Conservation (phyloP, 2,329 filamentous ascomycete genomes). For the Pyrenophora tritici-repentis region DNA sequence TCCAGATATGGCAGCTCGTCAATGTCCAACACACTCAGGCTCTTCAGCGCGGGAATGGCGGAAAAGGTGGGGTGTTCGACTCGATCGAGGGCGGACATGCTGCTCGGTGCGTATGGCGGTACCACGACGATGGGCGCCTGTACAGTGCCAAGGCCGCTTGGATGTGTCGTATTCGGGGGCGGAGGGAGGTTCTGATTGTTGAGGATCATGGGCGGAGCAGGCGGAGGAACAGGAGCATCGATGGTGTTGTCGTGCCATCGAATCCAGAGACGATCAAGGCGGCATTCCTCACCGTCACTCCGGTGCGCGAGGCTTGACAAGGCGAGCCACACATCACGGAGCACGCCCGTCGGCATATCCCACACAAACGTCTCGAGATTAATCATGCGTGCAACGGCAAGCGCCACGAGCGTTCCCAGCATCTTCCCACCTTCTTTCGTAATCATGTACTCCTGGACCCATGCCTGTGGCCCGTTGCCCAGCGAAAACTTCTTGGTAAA, state of each 20-base stretch:
- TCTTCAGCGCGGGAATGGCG: conserved; percentile 73
- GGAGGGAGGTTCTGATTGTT: conserved; percentile 47
- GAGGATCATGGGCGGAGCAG: conserved; percentile 45
- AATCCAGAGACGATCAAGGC: conserved; percentile 76
- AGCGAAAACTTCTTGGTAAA: conserved; percentile 83
- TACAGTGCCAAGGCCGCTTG: conserved; percentile 40
- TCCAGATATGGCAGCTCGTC: conserved; percentile 83
- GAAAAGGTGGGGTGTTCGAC: conserved; percentile 83
- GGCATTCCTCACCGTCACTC: conserved; percentile 63
- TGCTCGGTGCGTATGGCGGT: conserved; percentile 33
- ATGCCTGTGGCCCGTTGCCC: conserved; percentile 77
- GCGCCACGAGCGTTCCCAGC: conserved; percentile 79
- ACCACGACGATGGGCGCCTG: conserved; percentile 42
- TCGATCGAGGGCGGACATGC: conserved; percentile 50
- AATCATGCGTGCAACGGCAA: conserved; percentile 80
- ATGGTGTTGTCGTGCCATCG: conserved; percentile 79
- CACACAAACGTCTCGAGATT: conserved; percentile 82
- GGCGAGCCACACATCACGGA: conserved; percentile 80
- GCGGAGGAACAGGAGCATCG: conserved; percentile 46
- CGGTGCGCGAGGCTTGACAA: conserved; percentile 71
- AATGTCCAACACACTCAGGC: conserved; percentile 77
- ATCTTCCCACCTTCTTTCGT: conserved; percentile 85
- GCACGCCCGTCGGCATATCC: conserved; percentile 87
- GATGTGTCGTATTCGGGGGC: conserved; percentile 45
- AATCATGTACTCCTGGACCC: conserved; percentile 82